These are phyloP conservation scores for Colletotrichum sp. DNA, from an alignment of 2,329 filamentous ascomycete species.

Conservation along the genomic window DNA sequence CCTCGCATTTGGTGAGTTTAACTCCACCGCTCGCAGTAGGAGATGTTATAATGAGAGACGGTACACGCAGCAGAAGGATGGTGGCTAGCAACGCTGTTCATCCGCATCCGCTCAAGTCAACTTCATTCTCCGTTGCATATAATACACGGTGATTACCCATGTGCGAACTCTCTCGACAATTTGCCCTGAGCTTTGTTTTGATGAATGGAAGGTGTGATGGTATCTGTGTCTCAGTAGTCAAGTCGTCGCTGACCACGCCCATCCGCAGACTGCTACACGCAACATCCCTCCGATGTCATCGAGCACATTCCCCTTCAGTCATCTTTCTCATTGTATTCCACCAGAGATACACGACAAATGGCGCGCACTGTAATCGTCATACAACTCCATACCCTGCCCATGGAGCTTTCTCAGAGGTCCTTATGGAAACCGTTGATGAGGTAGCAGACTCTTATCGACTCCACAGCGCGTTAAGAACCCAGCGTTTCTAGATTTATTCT, in stretches of 20 bases:
- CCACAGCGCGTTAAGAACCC: too few species aligned
- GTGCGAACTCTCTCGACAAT: rapidly evolving
- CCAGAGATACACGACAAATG: rapidly evolving
- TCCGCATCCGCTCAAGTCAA: rapidly evolving
- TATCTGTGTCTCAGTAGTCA: rapidly evolving
- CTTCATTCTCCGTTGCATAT: not conserved
- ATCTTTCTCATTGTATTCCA: not conserved
- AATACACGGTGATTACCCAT: not conserved
- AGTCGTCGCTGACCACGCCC: not conserved
- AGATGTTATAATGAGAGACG: not conserved
- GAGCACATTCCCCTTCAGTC: not conserved
- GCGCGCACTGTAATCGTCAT: rapidly evolving
- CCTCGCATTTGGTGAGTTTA: not conserved
- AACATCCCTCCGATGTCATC: not conserved
- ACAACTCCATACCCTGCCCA: rapidly evolving
- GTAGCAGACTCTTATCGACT: not conserved
- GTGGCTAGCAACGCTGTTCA: not conserved
- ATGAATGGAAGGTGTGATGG: rapidly evolving
- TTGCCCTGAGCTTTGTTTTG: too few species aligned
- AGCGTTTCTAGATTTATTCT: too few species aligned
- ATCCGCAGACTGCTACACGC: not conserved
- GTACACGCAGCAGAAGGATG: not conserved
- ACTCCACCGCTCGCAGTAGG: not conserved
- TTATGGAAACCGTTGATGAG: not conserved
- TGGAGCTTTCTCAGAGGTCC: not conserved